Percentiles rank a stretch among this genome's conserved stretches.
These are phyloP conservation scores for Stephania cephalantha DNA, from an alignment of 164 flowering plant genomes.

Conservation along the genomic window DNA sequence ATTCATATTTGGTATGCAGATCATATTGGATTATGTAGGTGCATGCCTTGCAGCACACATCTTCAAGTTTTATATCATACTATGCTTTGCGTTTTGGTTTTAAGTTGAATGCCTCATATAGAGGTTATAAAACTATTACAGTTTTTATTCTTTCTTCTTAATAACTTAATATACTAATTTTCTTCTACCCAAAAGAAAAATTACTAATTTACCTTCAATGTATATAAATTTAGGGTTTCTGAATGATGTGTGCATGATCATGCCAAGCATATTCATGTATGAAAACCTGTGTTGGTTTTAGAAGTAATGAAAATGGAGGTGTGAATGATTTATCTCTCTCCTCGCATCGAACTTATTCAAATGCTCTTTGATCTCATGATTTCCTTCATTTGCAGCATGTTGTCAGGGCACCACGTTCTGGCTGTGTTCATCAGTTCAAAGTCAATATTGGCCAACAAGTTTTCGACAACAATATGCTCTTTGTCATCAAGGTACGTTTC, in stretches of 20 bases:
- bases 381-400: slow-evolving; percentile 51
- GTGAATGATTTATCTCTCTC: slow-evolving; percentile 14
- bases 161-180: too few relatives aligned
- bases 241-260: slow-evolving; percentile 37
- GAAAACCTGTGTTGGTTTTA: slow-evolving; percentile 73
- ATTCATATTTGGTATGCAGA: too few relatives aligned
- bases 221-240: neutral
- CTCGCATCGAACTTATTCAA: slow-evolving; percentile 1
- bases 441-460: slow-evolving; percentile 76
- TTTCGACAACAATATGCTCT: slow-evolving; percentile 61
- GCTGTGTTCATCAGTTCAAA: slow-evolving; percentile 54
- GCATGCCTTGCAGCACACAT: too few relatives aligned
- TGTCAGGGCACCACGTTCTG: slow-evolving; percentile 77
- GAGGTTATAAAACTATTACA: too few relatives aligned
- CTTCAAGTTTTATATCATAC: too few relatives aligned
- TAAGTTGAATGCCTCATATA: too few relatives aligned
- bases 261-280: slow-evolving; percentile 63
- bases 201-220: too few relatives aligned
- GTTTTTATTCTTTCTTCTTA: too few relatives aligned
- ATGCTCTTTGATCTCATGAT: neutral
- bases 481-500: slow-evolving; percentile 55
- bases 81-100: too few relatives aligned
- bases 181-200: too few relatives aligned
- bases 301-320: slow-evolving; percentile 99
- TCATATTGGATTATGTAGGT: too few relatives aligned